Conservation (phyloP, 768 basidiomycete species). For the Tylopilus subfusipes region DNA sequence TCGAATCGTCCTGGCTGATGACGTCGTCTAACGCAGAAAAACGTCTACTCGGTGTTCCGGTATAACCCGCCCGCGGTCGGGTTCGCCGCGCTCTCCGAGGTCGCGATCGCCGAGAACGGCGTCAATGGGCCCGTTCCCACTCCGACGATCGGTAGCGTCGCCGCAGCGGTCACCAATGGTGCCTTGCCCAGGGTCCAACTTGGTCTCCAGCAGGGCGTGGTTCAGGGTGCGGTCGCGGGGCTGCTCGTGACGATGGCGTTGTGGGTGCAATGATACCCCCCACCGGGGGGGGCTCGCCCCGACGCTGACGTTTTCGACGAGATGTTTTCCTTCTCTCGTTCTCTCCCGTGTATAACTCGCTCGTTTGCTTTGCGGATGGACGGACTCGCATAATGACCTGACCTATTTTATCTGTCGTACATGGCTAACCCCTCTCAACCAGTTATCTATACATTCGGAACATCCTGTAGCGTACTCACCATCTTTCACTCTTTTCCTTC, state of each 20-base stretch:
- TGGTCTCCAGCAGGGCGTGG: background rate
- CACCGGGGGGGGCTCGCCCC: too few relatives aligned
- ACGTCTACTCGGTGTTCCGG: slow-evolving; percentile 55
- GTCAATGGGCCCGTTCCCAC: slow-evolving; percentile 42
- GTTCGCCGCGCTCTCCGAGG: slow-evolving; percentile 43
- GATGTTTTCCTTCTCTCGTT: background rate
- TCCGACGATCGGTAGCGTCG: slow-evolving; percentile 53
- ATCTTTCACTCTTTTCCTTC: too few relatives aligned
- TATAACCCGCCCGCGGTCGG: slow-evolving; percentile 49
- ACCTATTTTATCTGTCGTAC: too few relatives aligned
- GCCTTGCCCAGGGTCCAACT: background rate
- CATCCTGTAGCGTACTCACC: too few relatives aligned
- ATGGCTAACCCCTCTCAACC: too few relatives aligned
- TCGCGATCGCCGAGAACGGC: slow-evolving; percentile 26
- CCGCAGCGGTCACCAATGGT: slow-evolving; percentile 41
- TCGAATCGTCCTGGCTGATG: too few relatives aligned
- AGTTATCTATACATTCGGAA: too few relatives aligned
- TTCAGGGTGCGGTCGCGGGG: background rate
- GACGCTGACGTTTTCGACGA: background rate
- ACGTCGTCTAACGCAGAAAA: too few relatives aligned
- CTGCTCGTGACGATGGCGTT: background rate
- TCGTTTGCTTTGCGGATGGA: too few relatives aligned
- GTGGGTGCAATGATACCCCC: slow-evolving; percentile 9
- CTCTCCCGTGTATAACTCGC: too few relatives aligned
- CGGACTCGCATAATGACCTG: too few relatives aligned